phyloP scores from a whole-genome alignment of 257 asterid genomes.

The Solanum ossicruentum region DNA sequence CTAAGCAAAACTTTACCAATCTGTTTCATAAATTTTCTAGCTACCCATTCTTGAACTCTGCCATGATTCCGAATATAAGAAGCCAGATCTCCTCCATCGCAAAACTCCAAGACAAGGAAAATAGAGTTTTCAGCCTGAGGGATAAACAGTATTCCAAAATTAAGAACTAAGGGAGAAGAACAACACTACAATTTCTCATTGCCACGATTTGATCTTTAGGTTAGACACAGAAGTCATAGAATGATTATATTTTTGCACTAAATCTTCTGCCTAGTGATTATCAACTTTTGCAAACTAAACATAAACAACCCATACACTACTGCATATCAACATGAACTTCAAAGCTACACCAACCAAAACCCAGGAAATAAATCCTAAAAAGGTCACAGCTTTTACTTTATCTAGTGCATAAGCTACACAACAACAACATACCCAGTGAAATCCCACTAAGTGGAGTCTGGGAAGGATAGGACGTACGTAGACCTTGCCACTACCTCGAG shows the following conservation, averaged over 20 bases:
- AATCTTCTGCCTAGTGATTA: background rate
- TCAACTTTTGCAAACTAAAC: background rate
- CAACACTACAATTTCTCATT: background rate
- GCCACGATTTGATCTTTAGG: background rate
- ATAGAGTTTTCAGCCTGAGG: slow-evolving; percentile 26
- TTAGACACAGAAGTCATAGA: background rate
- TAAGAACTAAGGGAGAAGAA: background rate
- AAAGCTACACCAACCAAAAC: background rate
- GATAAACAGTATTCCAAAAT: background rate
- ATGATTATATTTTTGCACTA: background rate
- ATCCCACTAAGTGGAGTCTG: too few relatives aligned
- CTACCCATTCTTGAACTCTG: slow-evolving; percentile 30
- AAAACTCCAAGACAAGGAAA: slow-evolving; percentile 38
- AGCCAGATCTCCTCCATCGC: slow-evolving; percentile 42
- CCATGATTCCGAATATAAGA: slow-evolving; percentile 29
- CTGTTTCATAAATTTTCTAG: slow-evolving; percentile 34
- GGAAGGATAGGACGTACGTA: too few relatives aligned
- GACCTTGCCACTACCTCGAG: too few relatives aligned
- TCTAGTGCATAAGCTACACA: background rate
- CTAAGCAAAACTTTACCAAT: slow-evolving; percentile 17
- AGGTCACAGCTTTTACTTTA: background rate
- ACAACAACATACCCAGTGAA: too few relatives aligned
- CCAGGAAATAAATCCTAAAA: background rate
- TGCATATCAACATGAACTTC: background rate
- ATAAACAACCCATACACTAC: background rate